Conservation (phyloP, 306 rosid species). For the Spatholobus suberectus region DNA sequence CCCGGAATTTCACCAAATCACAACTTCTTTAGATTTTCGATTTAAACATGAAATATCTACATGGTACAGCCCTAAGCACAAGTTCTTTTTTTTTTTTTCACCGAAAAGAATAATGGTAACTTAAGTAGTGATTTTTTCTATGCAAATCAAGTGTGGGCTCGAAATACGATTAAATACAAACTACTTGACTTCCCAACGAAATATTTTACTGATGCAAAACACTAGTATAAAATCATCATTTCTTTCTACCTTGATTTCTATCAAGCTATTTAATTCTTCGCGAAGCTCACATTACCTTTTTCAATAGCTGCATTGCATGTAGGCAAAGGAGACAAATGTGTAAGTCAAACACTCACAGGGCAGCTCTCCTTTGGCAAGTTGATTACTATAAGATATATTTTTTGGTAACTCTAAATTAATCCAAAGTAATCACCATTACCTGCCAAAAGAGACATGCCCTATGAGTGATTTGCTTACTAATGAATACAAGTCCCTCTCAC, state of each 20-base stretch:
- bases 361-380: conserved; percentile 53
- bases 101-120: no score
- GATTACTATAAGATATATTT: background rate
- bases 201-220: no score
- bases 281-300: background rate
- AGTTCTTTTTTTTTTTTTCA: no score
- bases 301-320: background rate
- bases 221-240: background rate
- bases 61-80: no score
- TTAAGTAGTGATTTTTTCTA: no score
- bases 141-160: background rate
- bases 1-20: no score
- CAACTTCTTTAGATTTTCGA: no score
- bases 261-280: background rate
- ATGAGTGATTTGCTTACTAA: conserved; percentile 42
- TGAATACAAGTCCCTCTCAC: background rate
- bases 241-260: background rate
- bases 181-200: no score
- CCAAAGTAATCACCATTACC: background rate
- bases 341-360: conserved; percentile 48
- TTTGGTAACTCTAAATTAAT: background rate
- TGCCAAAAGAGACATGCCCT: conserved; percentile 45
- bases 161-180: background rate
- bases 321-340: background rate
- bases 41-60: no score